These are phyloP conservation scores for Paraglomus brasilianum DNA, from an alignment of 192 early-diverging fungal species.

Conservation along the genomic window DNA sequence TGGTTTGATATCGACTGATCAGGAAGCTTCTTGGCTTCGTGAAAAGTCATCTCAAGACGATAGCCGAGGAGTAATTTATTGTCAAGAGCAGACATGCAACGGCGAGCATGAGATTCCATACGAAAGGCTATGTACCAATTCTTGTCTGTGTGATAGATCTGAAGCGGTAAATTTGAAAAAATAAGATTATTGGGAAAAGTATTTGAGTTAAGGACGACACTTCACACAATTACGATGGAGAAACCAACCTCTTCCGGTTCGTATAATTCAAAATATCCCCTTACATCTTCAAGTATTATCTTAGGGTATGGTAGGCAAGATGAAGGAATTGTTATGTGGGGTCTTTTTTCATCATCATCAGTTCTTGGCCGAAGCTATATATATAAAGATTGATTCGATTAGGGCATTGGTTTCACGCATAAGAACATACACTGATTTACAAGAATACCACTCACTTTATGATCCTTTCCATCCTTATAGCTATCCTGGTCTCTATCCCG, in stretches of 20 bases:
- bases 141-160: neutral
- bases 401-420: no score
- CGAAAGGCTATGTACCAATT: neutral
- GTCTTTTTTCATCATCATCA: conserved; percentile 34
- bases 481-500: no score
- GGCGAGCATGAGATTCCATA: no score
- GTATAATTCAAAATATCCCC: conserved; percentile 48
- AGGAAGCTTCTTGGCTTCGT: conserved; percentile 28
- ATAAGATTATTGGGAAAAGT: neutral
- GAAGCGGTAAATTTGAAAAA: neutral
- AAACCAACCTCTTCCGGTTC: conserved; percentile 45
- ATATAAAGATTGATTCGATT: neutral
- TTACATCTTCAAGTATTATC: conserved; percentile 48
- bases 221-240: neutral
- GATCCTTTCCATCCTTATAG: conserved; percentile 12
- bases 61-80: no score
- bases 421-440: no score
- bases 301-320: conserved; percentile 46
- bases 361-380: conserved; percentile 27
- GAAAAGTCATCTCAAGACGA: neutral
- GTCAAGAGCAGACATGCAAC: no score
- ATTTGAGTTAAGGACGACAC: neutral
- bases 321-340: conserved; percentile 48
- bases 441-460: conserved; percentile 20
- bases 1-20: conserved; percentile 26